phyloP scores from a whole-genome alignment of 2,329 filamentous ascomycete genomes.

The Chaetomiaceae sp. region DNA sequence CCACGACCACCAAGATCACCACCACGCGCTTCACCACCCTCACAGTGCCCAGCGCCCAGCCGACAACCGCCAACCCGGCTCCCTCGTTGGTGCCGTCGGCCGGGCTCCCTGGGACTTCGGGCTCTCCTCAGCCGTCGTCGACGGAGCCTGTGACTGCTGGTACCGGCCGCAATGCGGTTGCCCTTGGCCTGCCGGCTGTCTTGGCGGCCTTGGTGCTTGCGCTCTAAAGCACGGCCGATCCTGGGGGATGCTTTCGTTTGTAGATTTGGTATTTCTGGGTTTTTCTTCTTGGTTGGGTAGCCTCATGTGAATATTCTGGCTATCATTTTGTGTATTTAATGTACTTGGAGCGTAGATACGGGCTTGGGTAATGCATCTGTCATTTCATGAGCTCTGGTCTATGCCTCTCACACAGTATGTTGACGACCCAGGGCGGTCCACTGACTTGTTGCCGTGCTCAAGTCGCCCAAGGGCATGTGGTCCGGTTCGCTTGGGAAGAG shows the following conservation, averaged over 20 bases:
- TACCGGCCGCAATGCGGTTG: conserved; percentile 22
- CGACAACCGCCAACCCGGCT: neutral
- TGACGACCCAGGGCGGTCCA: too few species aligned
- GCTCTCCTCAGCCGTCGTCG: conserved; percentile 2
- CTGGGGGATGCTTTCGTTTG: conserved; percentile 6
- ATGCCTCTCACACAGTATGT: too few species aligned
- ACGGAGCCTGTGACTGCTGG: conserved; percentile 21
- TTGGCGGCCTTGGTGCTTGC: conserved; percentile 20
- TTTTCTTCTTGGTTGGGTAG: conserved; percentile 2
- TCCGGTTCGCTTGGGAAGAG: too few species aligned
- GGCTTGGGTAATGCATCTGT: neutral
- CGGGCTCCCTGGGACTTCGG: conserved; percentile 8
- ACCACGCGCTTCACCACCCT: conserved; percentile 22
- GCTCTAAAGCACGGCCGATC: conserved; percentile 10
- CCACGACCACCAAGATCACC: conserved; percentile 13
- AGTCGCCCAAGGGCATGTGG: too few species aligned
- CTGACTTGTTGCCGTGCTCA: too few species aligned
- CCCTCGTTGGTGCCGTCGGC: neutral
- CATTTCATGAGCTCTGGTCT: neutral
- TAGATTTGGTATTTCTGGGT: conserved; percentile 1
- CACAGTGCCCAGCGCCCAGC: conserved; percentile 19
- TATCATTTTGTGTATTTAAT: conserved; percentile 5
- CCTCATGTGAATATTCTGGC: neutral
- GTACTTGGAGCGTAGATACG: neutral
- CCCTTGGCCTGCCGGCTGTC: conserved; percentile 17